Conservation (phyloP, 2,329 filamentous ascomycete species). For the Ophiostoma angusticollis region DNA sequence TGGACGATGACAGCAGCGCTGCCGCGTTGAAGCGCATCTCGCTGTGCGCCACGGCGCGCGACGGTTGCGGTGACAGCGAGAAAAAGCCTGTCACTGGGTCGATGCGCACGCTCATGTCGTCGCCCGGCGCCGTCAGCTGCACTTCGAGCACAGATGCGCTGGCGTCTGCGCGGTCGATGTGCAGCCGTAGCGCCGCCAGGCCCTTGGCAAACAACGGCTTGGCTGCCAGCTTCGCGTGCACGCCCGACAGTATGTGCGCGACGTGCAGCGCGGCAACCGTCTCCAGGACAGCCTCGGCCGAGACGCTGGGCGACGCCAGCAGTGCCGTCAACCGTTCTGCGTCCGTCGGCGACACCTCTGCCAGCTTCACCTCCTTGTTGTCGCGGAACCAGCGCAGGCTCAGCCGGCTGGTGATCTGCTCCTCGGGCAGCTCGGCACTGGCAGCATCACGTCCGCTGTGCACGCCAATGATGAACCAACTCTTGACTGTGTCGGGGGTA, state of each 20-base stretch:
- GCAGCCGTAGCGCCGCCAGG: constrained; percentile 44
- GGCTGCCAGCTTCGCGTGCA: constrained; percentile 46
- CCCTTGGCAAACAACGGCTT: constrained; percentile 49
- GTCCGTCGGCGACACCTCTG: constrained; percentile 35
- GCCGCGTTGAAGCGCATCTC: constrained; percentile 52
- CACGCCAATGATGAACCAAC: constrained; percentile 82
- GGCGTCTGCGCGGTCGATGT: constrained; percentile 47
- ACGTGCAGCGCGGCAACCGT: constrained; percentile 64
- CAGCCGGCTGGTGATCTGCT: constrained; percentile 40
- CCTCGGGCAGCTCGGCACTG: constrained; percentile 19
- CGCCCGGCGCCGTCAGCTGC: constrained; percentile 49
- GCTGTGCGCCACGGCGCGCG: constrained; percentile 38
- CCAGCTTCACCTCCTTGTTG: constrained; percentile 60
- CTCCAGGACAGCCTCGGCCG: constrained; percentile 60
- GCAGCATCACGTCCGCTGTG: constrained; percentile 22
- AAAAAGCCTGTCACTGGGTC: constrained; percentile 71
- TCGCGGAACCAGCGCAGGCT: constrained; percentile 73
- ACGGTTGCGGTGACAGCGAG: constrained; percentile 53
- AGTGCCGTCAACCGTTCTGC: constrained; percentile 16
- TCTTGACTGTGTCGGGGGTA: constrained; percentile 41
- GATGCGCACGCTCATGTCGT: constrained; percentile 49
- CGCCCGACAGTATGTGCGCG: constrained; percentile 54
- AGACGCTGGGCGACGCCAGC: constrained; percentile 44
- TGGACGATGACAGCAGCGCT: constrained; percentile 6
- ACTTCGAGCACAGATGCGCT: constrained; percentile 54